phyloP scores from a whole-genome alignment of 139 green algal genomes.

The Eudorina sp. region DNA sequence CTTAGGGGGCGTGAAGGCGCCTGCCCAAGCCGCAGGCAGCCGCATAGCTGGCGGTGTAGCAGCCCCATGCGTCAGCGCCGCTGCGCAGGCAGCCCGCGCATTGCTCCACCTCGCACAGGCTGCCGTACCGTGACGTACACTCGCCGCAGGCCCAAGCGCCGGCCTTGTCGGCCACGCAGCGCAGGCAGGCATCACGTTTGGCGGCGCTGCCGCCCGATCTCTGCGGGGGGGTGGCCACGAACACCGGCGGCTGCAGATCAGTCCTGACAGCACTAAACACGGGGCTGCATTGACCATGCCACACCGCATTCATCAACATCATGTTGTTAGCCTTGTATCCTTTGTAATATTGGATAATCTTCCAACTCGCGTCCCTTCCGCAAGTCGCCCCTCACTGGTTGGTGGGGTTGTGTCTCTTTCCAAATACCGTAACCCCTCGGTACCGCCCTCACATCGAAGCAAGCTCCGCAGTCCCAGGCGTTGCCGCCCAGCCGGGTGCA shows the following conservation, averaged over 20 bases:
- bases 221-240: not conserved
- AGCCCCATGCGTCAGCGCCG: not conserved
- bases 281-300: too few species aligned
- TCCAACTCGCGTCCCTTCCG: too few species aligned
- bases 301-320: too few species aligned
- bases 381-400: too few species aligned
- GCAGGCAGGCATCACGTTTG: constrained; percentile 1
- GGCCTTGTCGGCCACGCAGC: not conserved
- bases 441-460: not conserved
- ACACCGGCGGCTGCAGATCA: not conserved
- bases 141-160: constrained; percentile 10
- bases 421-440: not conserved
- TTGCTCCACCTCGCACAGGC: not conserved
- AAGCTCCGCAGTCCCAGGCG: constrained; percentile 9
- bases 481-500: not conserved
- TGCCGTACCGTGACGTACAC: constrained; percentile 13
- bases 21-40: not conserved
- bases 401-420: not conserved
- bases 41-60: constrained; percentile 13
- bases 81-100: constrained; percentile 3
- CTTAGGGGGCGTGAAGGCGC: too few species aligned
- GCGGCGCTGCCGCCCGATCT: not conserved
- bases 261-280: too few species aligned
- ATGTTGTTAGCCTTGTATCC: too few species aligned
- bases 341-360: too few species aligned